These are phyloP conservation scores for Megacollybia marginata DNA, from an alignment of 768 basidiomycete species.

Conservation along the genomic window DNA sequence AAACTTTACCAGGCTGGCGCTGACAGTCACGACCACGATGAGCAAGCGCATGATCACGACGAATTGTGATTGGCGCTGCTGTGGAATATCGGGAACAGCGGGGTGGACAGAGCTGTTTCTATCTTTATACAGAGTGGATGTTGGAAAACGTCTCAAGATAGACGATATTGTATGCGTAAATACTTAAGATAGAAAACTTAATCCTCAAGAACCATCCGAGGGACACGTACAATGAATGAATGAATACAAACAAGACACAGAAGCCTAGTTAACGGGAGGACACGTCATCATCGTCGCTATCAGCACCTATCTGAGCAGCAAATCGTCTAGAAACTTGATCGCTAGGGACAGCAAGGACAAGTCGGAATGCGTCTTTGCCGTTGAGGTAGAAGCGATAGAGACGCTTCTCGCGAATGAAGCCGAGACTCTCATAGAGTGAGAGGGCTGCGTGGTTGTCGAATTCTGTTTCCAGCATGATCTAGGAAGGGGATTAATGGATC, in stretches of 20 bases:
- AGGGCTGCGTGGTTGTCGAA: constrained; percentile 87
- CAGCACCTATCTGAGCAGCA: too few relatives aligned
- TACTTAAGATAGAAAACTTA: too few relatives aligned
- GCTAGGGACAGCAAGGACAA: constrained; percentile 60
- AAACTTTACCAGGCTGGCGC: constrained; percentile 59
- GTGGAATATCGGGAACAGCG: too few relatives aligned
- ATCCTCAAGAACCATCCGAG: too few relatives aligned
- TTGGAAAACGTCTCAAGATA: too few relatives aligned
- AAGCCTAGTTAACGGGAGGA: too few relatives aligned
- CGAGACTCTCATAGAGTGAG: constrained; percentile 83
- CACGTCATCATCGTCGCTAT: too few relatives aligned
- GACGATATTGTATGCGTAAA: too few relatives aligned
- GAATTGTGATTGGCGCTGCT: constrained; percentile 21
- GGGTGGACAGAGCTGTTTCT: too few relatives aligned
- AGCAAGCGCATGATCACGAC: constrained; percentile 35
- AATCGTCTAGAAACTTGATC: constrained; percentile 9
- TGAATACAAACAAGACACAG: too few relatives aligned
- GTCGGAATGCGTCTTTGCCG: constrained; percentile 90
- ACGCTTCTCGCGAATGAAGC: constrained; percentile 94
- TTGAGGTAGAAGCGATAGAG: constrained; percentile 95
- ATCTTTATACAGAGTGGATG: too few relatives aligned
- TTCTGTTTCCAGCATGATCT: constrained; percentile 96
- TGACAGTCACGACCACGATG: constrained; percentile 27
- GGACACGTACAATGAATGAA: too few relatives aligned
- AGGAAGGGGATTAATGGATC: constrained; percentile 2